Evolutionary conservation across 306 rosid genomes (phyloP).

Genomic region (Psophocarpus tetragonolobus): DNA sequence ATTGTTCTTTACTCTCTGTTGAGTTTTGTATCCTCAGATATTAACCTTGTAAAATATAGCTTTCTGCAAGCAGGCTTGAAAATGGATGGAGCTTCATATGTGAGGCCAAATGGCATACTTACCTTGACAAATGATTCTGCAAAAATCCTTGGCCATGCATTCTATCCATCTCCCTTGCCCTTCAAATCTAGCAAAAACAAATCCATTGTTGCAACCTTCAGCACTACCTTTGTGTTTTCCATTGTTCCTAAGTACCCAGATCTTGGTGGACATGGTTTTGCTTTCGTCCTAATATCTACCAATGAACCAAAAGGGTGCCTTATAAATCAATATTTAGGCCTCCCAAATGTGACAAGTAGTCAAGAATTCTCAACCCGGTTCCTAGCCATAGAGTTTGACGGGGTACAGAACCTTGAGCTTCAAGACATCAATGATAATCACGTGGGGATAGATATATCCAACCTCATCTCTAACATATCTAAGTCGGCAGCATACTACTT

Average conservation of each 20-base stretch:
- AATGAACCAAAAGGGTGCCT: constrained; percentile 27
- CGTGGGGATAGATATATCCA: constrained; percentile 34
- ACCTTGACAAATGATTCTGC: constrained; percentile 24
- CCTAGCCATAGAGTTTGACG: constrained; percentile 37
- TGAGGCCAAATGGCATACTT: constrained; percentile 32
- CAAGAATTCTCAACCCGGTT: constrained; percentile 3
- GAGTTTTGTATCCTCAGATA: neutral
- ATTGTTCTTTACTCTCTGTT: constrained; percentile 7
- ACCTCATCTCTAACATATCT: constrained; percentile 32
- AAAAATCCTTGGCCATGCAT: constrained; percentile 38
- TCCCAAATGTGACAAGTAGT: constrained; percentile 34
- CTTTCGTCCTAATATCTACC: constrained; percentile 30
- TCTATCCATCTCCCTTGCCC: constrained; percentile 34
- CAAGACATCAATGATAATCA: constrained; percentile 42
- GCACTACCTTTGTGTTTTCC: constrained; percentile 40
- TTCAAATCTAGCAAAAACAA: constrained; percentile 21
- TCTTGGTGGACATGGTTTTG: constrained; percentile 38
- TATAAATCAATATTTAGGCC: constrained; percentile 35
- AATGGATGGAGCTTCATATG: constrained; percentile 18
- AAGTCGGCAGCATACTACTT: constrained; percentile 29
- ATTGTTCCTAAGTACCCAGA: constrained; percentile 35
- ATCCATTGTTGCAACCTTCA: constrained; percentile 16
- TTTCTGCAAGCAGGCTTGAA: constrained; percentile 22
- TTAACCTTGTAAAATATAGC: constrained; percentile 16
- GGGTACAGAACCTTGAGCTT: constrained; percentile 25